Conservation (phyloP, 306 rosid genomes). For the Bauhinia variegata region DNA sequence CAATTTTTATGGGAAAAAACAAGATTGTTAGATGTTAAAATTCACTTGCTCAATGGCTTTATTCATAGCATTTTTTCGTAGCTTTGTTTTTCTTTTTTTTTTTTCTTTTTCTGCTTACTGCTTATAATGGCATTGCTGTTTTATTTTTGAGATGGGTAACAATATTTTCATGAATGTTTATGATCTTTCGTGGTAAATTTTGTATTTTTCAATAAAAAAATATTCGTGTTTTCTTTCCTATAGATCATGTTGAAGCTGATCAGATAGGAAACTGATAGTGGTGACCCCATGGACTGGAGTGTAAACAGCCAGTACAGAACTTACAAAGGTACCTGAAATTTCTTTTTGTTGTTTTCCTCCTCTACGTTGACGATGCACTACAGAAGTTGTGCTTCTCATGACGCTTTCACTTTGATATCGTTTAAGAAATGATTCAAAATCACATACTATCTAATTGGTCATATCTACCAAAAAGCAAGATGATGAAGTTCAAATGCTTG, state of each 20-base stretch:
- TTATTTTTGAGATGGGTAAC: neutral
- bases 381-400: neutral
- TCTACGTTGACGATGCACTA: neutral
- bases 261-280: conserved; percentile 52
- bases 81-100: too few relatives aligned
- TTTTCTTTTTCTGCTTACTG: too few relatives aligned
- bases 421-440: too few relatives aligned
- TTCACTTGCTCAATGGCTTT: neutral
- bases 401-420: neutral
- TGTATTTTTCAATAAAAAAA: neutral
- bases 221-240: neutral
- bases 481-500: too few relatives aligned
- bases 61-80: too few relatives aligned
- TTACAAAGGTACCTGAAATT: conserved; percentile 65
- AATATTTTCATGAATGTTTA: neutral
- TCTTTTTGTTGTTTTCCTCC: neutral
- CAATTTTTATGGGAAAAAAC: neutral
- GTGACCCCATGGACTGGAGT: conserved; percentile 77
- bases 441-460: too few relatives aligned
- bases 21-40: neutral
- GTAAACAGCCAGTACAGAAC: conserved; percentile 59
- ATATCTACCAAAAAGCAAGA: too few relatives aligned
- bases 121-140: neutral
- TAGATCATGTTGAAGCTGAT: conserved; percentile 15
- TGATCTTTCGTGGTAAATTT: neutral